Percentiles rank a stretch among this genome's conserved stretches.
Conservation (phyloP, 208 protist species). For the Trypanosoma rangeli region DNA sequence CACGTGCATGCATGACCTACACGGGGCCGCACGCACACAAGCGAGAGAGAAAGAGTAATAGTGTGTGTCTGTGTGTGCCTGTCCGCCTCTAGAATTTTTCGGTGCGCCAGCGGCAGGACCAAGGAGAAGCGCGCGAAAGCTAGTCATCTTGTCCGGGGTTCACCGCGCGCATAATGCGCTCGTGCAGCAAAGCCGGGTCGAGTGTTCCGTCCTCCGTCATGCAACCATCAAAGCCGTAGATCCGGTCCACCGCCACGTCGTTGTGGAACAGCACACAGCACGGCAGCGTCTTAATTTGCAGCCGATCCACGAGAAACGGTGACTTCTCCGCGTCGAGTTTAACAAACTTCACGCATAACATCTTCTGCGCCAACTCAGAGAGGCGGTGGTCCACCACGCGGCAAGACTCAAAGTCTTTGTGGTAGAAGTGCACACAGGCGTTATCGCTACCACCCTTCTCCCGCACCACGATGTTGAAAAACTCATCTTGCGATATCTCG, state of each 20-base stretch:
- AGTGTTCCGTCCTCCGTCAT: slow-evolving; percentile 85
- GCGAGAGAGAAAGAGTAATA: too few species aligned
- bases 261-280: slow-evolving; percentile 93
- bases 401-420: slow-evolving; percentile 96
- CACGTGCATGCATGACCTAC: neutral
- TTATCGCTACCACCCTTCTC: slow-evolving; percentile 90
- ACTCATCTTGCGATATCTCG: slow-evolving; percentile 93
- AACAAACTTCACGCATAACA: slow-evolving; percentile 92
- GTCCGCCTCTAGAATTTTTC: neutral
- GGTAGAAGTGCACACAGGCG: slow-evolving; percentile 93
- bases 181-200: slow-evolving; percentile 64
- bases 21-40: too few species aligned
- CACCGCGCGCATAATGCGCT: slow-evolving; percentile 53
- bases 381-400: slow-evolving; percentile 95
- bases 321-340: slow-evolving; percentile 94
- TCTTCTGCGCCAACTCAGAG: slow-evolving; percentile 68
- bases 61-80: neutral
- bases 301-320: slow-evolving; percentile 93
- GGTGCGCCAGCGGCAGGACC: neutral
- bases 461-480: slow-evolving; percentile 91
- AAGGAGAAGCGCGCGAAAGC: neutral
- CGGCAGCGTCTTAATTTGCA: slow-evolving; percentile 92
- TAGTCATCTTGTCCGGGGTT: slow-evolving; percentile 2
- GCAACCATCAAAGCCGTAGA: slow-evolving; percentile 95
- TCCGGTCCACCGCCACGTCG: slow-evolving; percentile 92